Base-by-base conservation (phyloP, 257 asterid species). In the Asclepias syriaca region DNA sequence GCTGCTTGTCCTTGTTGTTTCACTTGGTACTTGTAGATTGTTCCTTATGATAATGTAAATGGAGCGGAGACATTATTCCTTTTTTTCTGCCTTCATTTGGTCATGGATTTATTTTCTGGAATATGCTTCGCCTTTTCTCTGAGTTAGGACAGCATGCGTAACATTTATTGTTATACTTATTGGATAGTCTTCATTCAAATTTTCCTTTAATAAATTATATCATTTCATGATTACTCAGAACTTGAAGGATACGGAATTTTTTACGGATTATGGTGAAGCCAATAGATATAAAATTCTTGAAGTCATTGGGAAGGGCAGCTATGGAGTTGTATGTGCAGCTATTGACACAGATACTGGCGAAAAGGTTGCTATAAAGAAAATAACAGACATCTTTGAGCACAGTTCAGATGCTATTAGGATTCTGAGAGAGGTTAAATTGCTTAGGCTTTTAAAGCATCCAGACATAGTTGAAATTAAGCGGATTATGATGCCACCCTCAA, bases 321-420 rank as follows among this genome's bases (percentile, higher is more conserved):
- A 92, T 83, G 98, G 98, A 75, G 97, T 92, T 79, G 98, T 90
- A 46, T 90, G 96, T 79, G 90, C 98, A 45, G 98, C 98, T 69
- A 78, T 85, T 56, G 98, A 92, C 84, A 88, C 96, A 5, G 96
- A 87, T 77, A 92, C 96, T 13, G 96, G 96, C 53, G 96, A 90
- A 78, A 92, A 90, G 82, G 96, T 92, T 8, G 98, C 98, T 3
- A 90, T 92, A 72, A 92, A 92, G 92, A 92, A 92, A 83, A 90
- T 92, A 75, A 90, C 84, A 16, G 86, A 90, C 74, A 92, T 92
- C 54, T 92, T 92, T 71, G 93, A 92, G 82, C 97, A 92, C 73
- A 81, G 76, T 64, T 90, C 98, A 63, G 98, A 92, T 82, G 97
- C 98, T 57, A 83, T 87, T 75, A 83, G 98, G 59, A 90, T 92